These are phyloP conservation scores for Cladophialophora immunda DNA, from an alignment of 2,329 filamentous ascomycete species.

Conservation along the genomic window DNA sequence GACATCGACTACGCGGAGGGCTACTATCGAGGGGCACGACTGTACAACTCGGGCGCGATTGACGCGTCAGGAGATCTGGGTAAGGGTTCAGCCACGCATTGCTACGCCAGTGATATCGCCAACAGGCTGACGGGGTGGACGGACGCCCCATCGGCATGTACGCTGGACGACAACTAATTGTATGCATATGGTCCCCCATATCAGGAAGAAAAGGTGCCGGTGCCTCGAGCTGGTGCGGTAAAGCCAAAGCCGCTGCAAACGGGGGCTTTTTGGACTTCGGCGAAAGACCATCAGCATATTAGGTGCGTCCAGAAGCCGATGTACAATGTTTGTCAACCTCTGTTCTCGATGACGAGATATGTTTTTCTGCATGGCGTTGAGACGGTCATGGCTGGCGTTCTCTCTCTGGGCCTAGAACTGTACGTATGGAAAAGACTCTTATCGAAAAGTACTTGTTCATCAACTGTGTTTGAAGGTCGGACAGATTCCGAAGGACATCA, in stretches of 20 bases:
- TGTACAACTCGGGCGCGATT: slow-evolving; percentile 54
- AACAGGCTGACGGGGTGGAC: slow-evolving; percentile 57
- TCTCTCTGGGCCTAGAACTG: neutral
- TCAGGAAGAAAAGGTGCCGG: neutral
- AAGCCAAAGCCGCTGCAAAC: neutral
- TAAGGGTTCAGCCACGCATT: slow-evolving; percentile 55
- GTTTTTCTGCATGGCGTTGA: neutral
- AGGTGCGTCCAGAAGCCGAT: neutral
- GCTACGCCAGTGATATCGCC: slow-evolving; percentile 62
- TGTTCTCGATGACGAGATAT: neutral
- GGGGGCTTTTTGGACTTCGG: neutral
- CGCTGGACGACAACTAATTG: slow-evolving; percentile 26
- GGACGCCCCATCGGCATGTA: slow-evolving; percentile 34
- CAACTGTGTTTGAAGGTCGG: neutral
- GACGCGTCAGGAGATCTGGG: slow-evolving; percentile 46
- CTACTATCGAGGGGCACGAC: slow-evolving; percentile 50
- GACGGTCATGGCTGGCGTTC: neutral
- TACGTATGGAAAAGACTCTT: neutral
- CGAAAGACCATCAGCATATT: neutral
- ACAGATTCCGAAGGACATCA: neutral
- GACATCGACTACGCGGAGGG: slow-evolving; percentile 41
- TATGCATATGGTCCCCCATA: neutral
- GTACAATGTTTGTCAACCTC: neutral
- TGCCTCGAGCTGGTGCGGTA: neutral
- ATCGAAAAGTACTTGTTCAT: neutral